Base-by-base conservation (phyloP, 164 flowering plant genomes). In the Sextonia rubra region DNA sequence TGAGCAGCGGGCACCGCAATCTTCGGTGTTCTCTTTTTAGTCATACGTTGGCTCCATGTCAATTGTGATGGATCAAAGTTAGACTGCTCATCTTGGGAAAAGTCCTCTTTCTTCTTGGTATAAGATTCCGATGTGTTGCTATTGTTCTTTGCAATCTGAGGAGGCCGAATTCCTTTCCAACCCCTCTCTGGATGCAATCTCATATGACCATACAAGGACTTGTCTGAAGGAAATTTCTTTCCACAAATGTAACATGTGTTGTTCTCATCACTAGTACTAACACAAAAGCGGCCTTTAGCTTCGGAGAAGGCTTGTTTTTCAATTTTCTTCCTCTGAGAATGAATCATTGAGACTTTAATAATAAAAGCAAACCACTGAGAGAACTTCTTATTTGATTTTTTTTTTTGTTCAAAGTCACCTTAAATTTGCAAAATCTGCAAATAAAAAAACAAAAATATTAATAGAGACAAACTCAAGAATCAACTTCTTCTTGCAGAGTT, bases 31-130 rank as follows among this genome's bases (percentile, higher is more conserved):
- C 48, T 60, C 69, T 27, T 65, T 60, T 67, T 62, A 73, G 73
- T 80, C 78, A 22, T 76, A 81, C 24, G 91, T 83, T 64, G 84
- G 84, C 84, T 84, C 80, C 82, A 83, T 87, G 68, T 82, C 87
- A 68, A 85, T 80, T 73, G 83, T 76, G 23, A 88, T 88, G 23
- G 60, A 37, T 12, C 22, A 14, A 25, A 2, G 37, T 30, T 29
- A 37, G 18, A 15, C 47, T 26, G 17, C 26, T 12, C 25, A n/a
- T n/a, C n/a, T n/a, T n/a, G n/a, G n/a, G n/a, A n/a, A n/a, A n/a
- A n/a, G n/a, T n/a, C n/a, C n/a, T n/a, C n/a, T 9, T 7, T 44
- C 60, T 27, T 25, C 24, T 18, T 61, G 6, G 65, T 4, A n/a
- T n/a, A 2, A 4, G 47, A 15, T 26, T 18, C 49, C 48, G 64